These are phyloP conservation scores for Myochromella boudieri DNA, from an alignment of 768 basidiomycete species.

Conservation along the genomic window DNA sequence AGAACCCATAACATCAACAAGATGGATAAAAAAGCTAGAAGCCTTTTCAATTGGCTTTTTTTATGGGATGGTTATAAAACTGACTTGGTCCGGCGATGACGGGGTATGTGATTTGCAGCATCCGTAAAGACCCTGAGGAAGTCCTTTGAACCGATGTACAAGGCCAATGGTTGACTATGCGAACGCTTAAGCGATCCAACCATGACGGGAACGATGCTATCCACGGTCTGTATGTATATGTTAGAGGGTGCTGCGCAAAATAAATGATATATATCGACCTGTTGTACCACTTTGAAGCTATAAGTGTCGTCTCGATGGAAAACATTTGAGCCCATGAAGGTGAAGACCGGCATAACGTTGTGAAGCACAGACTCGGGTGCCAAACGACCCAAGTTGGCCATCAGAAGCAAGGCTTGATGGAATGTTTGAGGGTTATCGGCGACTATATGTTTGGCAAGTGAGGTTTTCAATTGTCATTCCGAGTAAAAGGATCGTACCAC, in stretches of 20 bases:
- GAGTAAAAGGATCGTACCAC: slow-evolving; percentile 64
- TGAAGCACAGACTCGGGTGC: slow-evolving; percentile 90
- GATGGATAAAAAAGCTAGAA: slow-evolving; percentile 82
- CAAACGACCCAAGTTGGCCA: slow-evolving; percentile 80
- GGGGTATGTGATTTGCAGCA: slow-evolving; percentile 87
- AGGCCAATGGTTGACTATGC: slow-evolving; percentile 50
- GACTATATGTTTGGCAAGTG: no score
- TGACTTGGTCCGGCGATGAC: slow-evolving; percentile 90
- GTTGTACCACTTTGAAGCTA: slow-evolving; percentile 93
- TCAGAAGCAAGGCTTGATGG: slow-evolving; percentile 86
- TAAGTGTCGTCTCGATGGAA: slow-evolving; percentile 96
- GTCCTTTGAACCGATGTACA: slow-evolving; percentile 71
- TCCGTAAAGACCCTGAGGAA: slow-evolving; percentile 93
- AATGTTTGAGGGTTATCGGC: slow-evolving; percentile 93
- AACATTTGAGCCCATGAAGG: slow-evolving; percentile 98
- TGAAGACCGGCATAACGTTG: slow-evolving; percentile 98
- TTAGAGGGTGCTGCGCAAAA: background rate
- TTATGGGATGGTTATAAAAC: background rate
- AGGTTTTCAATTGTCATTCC: no score
- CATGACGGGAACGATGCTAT: slow-evolving; percentile 93
- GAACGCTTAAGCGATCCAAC: slow-evolving; percentile 69
- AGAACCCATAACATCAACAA: slow-evolving; percentile 79
- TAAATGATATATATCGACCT: slow-evolving; percentile 43
- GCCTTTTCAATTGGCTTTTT: slow-evolving; percentile 2
- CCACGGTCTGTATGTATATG: slow-evolving; percentile 65